A percentile compares a stretch with the other conserved stretches of the same genome.
phyloP scores from a whole-genome alignment of 2,329 filamentous ascomycete genomes.

The Furcasterigmium furcatum region DNA sequence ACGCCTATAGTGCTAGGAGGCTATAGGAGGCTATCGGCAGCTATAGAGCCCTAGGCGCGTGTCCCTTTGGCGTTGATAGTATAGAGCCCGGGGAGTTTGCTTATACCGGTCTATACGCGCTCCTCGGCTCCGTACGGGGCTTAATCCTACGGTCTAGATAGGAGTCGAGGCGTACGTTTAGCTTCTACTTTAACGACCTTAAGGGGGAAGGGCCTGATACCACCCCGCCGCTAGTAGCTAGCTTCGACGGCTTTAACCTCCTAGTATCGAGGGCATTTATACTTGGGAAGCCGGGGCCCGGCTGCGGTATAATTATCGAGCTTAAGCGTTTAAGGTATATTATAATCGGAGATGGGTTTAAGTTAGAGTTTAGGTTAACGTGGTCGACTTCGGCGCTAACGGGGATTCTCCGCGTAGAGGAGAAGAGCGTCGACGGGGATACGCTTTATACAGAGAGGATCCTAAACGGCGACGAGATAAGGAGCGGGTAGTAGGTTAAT shows the following conservation, averaged over 20 bases:
- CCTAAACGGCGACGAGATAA: conserved; percentile 35
- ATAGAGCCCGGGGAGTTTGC: conserved; percentile 13
- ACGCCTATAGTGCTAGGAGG: conserved; percentile 38
- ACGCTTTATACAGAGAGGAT: conserved; percentile 22
- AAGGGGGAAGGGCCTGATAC: conserved; percentile 18
- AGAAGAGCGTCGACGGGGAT: conserved; percentile 28
- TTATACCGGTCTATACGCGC: conserved; percentile 23
- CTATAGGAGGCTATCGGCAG: conserved; percentile 39
- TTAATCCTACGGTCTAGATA: conserved; percentile 23
- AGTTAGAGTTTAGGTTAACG: conserved; percentile 23
- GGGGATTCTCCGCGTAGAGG: conserved; percentile 26
- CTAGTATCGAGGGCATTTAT: conserved; percentile 30
- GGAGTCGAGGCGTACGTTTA: conserved; percentile 21
- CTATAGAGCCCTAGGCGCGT: conserved; percentile 30
- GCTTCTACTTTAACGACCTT: conserved; percentile 36
- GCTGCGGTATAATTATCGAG: conserved; percentile 32
- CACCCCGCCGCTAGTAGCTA: conserved; percentile 15
- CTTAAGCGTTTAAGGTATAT: conserved; percentile 25
- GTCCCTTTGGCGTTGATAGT: conserved; percentile 37
- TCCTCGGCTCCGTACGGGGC: conserved; percentile 21
- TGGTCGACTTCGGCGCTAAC: conserved; percentile 25
- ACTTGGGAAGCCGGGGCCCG: conserved; percentile 30
- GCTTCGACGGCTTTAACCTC: conserved; percentile 25
- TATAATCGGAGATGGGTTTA: conserved; percentile 30
- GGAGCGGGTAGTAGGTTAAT: conserved; percentile 39